These are phyloP conservation scores for Whalleya microplaca DNA, from an alignment of 2,329 filamentous ascomycete species.

Conservation along the genomic window DNA sequence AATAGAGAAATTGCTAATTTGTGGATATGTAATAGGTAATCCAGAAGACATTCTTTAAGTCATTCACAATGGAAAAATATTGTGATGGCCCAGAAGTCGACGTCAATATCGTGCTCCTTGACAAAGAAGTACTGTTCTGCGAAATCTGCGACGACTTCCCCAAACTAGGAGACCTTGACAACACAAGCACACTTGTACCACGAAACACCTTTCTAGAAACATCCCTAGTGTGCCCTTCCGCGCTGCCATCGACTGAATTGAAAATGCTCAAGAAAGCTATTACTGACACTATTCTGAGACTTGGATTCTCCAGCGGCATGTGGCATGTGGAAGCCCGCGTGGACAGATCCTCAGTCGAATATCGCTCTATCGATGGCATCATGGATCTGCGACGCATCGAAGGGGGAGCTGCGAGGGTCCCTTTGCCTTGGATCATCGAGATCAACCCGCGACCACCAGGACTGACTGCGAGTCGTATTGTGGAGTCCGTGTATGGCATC, in stretches of 20 bases:
- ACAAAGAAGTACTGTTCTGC: slow-evolving; percentile 32
- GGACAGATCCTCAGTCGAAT: slow-evolving; percentile 27
- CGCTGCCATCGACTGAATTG: slow-evolving; percentile 30
- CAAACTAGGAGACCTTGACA: slow-evolving; percentile 28
- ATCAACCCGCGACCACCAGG: slow-evolving; percentile 35
- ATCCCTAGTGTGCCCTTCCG: slow-evolving; percentile 34
- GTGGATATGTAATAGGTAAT: slow-evolving; percentile 1
- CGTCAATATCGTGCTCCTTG: slow-evolving; percentile 33
- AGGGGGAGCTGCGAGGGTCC: background rate
- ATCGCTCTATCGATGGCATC: slow-evolving; percentile 14
- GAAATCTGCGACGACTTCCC: slow-evolving; percentile 38
- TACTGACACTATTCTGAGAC: slow-evolving; percentile 18
- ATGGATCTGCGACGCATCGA: slow-evolving; percentile 14
- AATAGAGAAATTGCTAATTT: background rate
- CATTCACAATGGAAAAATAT: slow-evolving; percentile 32
- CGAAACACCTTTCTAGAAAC: slow-evolving; percentile 33
- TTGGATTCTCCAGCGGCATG: slow-evolving; percentile 32
- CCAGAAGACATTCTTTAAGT: slow-evolving; percentile 22
- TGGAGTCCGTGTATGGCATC: slow-evolving; percentile 32
- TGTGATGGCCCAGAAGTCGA: slow-evolving; percentile 36
- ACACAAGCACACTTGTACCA: slow-evolving; percentile 2
- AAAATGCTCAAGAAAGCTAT: slow-evolving; percentile 21
- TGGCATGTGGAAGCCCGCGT: slow-evolving; percentile 35
- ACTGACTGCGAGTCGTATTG: slow-evolving; percentile 31
- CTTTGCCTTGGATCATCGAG: slow-evolving; percentile 33